phyloP scores from a whole-genome alignment of 202 grass and related monocot genomes.

The Panicum virgatum region DNA sequence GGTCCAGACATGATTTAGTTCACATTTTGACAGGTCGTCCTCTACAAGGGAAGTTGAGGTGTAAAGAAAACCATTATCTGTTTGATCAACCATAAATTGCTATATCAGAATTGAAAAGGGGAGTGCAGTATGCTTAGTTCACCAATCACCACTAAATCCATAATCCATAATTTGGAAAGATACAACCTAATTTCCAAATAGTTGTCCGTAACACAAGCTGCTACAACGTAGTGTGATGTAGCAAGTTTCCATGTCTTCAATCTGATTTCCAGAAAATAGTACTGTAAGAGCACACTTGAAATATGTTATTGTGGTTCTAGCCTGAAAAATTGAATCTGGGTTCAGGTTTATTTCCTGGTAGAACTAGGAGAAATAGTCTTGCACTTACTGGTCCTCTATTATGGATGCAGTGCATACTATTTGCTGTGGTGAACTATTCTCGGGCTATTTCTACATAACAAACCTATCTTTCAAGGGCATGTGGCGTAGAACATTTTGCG shows the following conservation, averaged over 20 bases:
- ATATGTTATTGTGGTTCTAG: not conserved
- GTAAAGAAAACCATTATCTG: conserved; percentile 6
- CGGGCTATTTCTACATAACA: not conserved
- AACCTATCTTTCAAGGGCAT: not conserved
- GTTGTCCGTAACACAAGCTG: not conserved
- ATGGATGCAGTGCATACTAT: not conserved
- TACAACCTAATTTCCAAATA: not conserved
- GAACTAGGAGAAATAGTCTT: not conserved
- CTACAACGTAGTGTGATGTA: conserved; percentile 1
- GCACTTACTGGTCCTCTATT: not conserved
- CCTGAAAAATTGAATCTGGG: not conserved
- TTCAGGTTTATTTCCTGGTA: not conserved
- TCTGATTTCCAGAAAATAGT: not conserved
- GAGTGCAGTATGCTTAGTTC: not conserved
- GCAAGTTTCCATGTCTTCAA: not conserved
- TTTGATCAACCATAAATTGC: not conserved
- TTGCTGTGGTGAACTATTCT: not conserved
- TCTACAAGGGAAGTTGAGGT: not conserved
- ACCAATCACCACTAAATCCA: conserved; percentile 15
- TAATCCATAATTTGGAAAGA: not conserved
- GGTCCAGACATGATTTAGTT: conserved; percentile 10
- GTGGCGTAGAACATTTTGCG: not conserved
- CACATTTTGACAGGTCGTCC: not conserved
- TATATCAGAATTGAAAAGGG: conserved; percentile 17
- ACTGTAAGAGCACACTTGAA: conserved; percentile 1